phyloP scores from a whole-genome alignment of 2,329 filamentous ascomycete species.

The Rhytidhysteron rufulum region DNA sequence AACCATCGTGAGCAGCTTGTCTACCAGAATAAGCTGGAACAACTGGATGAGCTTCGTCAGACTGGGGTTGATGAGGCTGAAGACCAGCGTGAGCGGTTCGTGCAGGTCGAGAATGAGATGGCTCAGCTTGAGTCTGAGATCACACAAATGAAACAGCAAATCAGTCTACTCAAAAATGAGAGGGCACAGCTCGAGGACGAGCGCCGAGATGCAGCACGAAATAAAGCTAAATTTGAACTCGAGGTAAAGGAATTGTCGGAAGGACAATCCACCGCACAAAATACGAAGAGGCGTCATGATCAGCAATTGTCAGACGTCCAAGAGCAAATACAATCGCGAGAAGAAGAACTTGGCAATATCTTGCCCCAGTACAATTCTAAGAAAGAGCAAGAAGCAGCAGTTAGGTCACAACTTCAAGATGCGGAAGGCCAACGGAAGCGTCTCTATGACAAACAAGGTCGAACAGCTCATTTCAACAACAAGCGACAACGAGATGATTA shows the following conservation, averaged over 20 bases:
- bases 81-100: slow-evolving; percentile 70
- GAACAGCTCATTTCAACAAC: slow-evolving; percentile 80
- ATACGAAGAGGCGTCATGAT: slow-evolving; percentile 67
- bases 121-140: slow-evolving; percentile 74
- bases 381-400: slow-evolving; percentile 67
- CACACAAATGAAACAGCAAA: slow-evolving; percentile 72
- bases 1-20: slow-evolving; percentile 84
- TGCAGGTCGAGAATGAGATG: slow-evolving; percentile 75
- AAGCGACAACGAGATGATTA: slow-evolving; percentile 85
- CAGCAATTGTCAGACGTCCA: slow-evolving; percentile 69
- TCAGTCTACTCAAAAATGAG: slow-evolving; percentile 81
- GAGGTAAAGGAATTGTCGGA: slow-evolving; percentile 79
- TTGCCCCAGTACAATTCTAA: slow-evolving; percentile 71
- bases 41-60: slow-evolving; percentile 76
- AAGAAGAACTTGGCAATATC: slow-evolving; percentile 71
- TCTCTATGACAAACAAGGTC: slow-evolving; percentile 87
- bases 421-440: slow-evolving; percentile 72
- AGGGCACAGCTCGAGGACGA: slow-evolving; percentile 86
- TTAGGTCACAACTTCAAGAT: slow-evolving; percentile 69
- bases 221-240: slow-evolving; percentile 80
- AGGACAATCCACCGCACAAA: slow-evolving; percentile 73
- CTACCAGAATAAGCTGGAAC: slow-evolving; percentile 71
- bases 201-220: slow-evolving; percentile 73
- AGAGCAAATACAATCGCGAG: slow-evolving; percentile 68
- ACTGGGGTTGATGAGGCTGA: slow-evolving; percentile 82